A percentile compares a stretch with the other conserved stretches of the same genome.
Evolutionary conservation across 2,329 filamentous ascomycete genomes (phyloP).

Genomic region (Xylaria sp.): DNA sequence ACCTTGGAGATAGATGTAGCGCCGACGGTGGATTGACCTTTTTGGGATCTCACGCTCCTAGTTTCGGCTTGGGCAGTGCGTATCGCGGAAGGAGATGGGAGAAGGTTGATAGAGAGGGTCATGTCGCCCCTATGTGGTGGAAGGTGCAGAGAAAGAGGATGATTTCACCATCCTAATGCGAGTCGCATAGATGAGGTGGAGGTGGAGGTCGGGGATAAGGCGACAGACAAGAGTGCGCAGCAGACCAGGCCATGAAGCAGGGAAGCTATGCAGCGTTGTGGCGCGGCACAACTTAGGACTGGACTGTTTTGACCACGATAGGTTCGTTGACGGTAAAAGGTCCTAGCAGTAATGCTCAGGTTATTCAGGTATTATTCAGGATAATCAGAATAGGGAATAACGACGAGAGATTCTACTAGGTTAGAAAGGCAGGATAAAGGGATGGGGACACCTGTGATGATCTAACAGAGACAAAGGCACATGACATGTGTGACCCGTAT

Average conservation of each 20-base stretch:
- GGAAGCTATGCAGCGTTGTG: neutral
- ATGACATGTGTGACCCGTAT: neutral
- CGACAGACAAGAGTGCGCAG: neutral
- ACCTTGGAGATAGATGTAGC: slow-evolving; percentile 45
- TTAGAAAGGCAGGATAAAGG: neutral
- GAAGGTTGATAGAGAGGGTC: slow-evolving; percentile 34
- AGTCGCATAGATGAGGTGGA: neutral
- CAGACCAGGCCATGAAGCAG: slow-evolving; percentile 1
- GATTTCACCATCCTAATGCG: slow-evolving; percentile 4
- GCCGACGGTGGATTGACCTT: neutral
- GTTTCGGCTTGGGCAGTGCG: slow-evolving; percentile 5
- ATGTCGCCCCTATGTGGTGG: slow-evolving; percentile 29
- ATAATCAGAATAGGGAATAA: neutral
- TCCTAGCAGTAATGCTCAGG: neutral
- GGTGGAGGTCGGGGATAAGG: neutral
- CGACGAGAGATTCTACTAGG: neutral
- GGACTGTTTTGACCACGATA: neutral
- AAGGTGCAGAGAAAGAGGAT: neutral
- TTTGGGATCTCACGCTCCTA: neutral
- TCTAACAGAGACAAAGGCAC: neutral
- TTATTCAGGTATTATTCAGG: neutral
- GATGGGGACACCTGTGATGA: neutral
- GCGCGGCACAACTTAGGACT: neutral
- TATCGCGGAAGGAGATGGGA: slow-evolving; percentile 30
- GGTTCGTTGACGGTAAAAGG: neutral